Evolutionary conservation across 805 yeast genomes (phyloP).

Genomic region (Lipomyces yamadae): DNA sequence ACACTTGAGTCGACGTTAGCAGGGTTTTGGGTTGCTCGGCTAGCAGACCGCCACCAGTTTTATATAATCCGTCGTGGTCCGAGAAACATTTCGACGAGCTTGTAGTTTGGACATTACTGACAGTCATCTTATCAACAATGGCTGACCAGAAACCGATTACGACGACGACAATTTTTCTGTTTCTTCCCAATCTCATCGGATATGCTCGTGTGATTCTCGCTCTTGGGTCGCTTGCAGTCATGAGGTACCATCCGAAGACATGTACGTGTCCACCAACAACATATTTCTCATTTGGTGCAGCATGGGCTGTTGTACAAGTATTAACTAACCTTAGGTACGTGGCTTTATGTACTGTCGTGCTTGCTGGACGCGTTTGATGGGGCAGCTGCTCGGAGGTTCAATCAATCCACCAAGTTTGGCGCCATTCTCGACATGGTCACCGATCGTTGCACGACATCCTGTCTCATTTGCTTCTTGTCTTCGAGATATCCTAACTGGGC

Average conservation of each 20-base stretch:
- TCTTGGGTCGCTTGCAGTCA: constrained; percentile 73
- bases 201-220: constrained; percentile 84
- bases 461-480: constrained; percentile 85
- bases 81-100: background rate
- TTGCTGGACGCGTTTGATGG: constrained; percentile 96
- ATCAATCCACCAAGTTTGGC: constrained; percentile 91
- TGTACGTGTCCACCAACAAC: constrained; percentile 48
- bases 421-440: constrained; percentile 99
- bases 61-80: background rate
- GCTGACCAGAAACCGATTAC: constrained; percentile 43
- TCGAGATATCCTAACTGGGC: constrained; percentile 75
- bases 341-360: constrained; percentile 84
- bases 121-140: background rate
- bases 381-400: constrained; percentile 83
- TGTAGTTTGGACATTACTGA: background rate
- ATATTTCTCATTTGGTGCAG: background rate
- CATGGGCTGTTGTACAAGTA: background rate
- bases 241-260: constrained; percentile 81
- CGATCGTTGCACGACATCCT: constrained; percentile 94
- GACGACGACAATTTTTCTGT: constrained; percentile 65
- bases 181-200: constrained; percentile 91
- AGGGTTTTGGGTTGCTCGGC: background rate
- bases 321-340: constrained; percentile 46
- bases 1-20: background rate
- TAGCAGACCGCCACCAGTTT: background rate